Percentiles rank a stretch among this genome's conserved stretches.
Conservation (phyloP, 2,329 filamentous ascomycete species). For the Nemania serpens region DNA sequence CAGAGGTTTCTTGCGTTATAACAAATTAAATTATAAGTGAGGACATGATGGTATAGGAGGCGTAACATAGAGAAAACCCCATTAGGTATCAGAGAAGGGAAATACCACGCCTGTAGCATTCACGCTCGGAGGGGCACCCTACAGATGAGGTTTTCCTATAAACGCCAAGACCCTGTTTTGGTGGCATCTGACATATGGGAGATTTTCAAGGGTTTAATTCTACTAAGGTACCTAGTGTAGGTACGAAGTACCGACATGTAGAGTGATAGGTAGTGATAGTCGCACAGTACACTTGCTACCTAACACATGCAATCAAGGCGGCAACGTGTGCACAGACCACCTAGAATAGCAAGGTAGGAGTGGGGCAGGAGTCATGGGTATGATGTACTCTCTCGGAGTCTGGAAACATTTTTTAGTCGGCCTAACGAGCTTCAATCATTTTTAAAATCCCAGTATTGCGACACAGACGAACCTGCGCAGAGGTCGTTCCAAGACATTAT, state of each 20-base stretch:
- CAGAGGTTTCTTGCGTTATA: not conserved
- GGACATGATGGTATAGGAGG: not conserved
- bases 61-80: not conserved
- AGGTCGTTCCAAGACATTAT: not conserved
- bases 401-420: conserved; percentile 31
- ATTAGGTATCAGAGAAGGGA: too few relatives aligned
- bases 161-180: conserved; percentile 14
- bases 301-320: too few relatives aligned
- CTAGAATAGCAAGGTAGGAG: too few relatives aligned
- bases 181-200: not conserved
- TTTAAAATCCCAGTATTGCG: conserved; percentile 20
- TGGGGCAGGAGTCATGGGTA: too few relatives aligned
- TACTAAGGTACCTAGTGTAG: too few relatives aligned
- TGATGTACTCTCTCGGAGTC: too few relatives aligned
- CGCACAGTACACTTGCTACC: not conserved
- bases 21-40: not conserved
- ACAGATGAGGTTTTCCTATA: not conserved
- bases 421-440: conserved; percentile 19
- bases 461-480: conserved; percentile 9
- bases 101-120: not conserved
- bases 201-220: conserved; percentile 14
- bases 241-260: not conserved
- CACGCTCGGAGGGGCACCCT: too few relatives aligned
- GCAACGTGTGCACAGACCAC: conserved; percentile 25
- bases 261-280: not conserved